Percentiles rank a stretch among this genome's conserved stretches.
Conservation (phyloP, 2,329 filamentous ascomycete genomes). For the Colletotrichum horii region DNA sequence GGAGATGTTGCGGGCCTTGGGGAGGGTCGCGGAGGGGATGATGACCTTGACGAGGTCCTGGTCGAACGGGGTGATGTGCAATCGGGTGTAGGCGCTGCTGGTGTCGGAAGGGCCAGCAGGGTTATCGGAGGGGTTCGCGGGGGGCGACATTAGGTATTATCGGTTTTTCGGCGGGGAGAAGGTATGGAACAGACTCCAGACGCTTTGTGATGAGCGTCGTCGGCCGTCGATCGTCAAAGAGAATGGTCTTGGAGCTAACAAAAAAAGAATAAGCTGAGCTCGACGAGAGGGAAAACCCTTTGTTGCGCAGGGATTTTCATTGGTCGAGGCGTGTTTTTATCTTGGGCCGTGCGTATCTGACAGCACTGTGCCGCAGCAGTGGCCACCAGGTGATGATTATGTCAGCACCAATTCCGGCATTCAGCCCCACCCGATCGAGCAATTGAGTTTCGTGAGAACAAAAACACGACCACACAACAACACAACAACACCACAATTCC, state of each 20-base stretch:
- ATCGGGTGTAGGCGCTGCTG: conserved; percentile 52
- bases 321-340: not conserved
- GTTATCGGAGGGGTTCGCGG: not conserved
- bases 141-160: conserved; percentile 13
- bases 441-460: not conserved
- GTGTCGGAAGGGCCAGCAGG: conserved; percentile 6
- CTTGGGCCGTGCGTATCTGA: not conserved
- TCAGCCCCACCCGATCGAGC: not conserved
- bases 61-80: conserved; percentile 90
- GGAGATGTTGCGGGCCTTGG: conserved; percentile 79
- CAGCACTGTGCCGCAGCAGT: not conserved
- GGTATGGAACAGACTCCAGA: not conserved
- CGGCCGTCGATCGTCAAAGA: conserved; percentile 1
- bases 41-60: conserved; percentile 74
- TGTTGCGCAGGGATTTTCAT: conserved; percentile 25
- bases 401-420: not conserved
- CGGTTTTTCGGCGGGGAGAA: not conserved
- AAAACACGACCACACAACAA: accelerated
- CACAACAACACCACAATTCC: not conserved
- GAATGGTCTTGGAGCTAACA: not conserved
- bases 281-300: conserved; percentile 19
- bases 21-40: conserved; percentile 70
- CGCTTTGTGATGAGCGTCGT: not conserved
- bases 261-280: not conserved
- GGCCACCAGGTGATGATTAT: not conserved